Conservation (phyloP, 345 rosid genomes). For the Populus nigra region DNA sequence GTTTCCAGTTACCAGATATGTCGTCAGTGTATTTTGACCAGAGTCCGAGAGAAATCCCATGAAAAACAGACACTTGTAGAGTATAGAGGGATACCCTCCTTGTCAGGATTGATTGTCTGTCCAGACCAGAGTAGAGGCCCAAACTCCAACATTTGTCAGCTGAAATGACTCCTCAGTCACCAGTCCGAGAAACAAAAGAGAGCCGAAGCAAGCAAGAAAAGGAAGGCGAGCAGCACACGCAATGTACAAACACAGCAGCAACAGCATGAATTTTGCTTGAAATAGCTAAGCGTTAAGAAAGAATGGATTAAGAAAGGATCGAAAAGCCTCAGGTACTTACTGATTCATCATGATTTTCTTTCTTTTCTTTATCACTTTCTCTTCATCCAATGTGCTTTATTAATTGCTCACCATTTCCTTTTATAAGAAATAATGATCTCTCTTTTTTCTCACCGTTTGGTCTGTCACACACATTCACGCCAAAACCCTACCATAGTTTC, state of each 20-base stretch:
- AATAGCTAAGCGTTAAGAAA: not conserved
- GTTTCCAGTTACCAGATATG: no score
- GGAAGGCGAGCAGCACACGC: not conserved
- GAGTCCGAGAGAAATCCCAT: not conserved
- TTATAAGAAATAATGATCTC: not conserved
- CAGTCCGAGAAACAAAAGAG: not conserved
- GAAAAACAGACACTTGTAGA: not conserved
- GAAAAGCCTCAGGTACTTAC: slow-evolving; percentile 55
- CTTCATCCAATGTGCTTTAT: slow-evolving; percentile 14
- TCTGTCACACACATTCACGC: slow-evolving; percentile 10
- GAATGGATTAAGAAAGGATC: slow-evolving; percentile 89
- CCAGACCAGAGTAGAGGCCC: not conserved
- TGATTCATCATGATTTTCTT: not conserved
- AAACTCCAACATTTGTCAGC: not conserved
- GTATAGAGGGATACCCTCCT: not conserved
- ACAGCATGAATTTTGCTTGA: not conserved
- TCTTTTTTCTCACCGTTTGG: not conserved
- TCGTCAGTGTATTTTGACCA: not conserved
- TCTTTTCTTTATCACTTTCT: slow-evolving; percentile 17
- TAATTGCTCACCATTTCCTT: not conserved
- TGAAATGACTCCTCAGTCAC: not conserved
- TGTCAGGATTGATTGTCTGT: not conserved
- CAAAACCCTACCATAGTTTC: not conserved
- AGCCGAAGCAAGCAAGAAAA: not conserved
- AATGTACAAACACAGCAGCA: not conserved